Evolutionary conservation across 768 basidiomycete species (phyloP).

Genomic region (Sutorius australiensis): DNA sequence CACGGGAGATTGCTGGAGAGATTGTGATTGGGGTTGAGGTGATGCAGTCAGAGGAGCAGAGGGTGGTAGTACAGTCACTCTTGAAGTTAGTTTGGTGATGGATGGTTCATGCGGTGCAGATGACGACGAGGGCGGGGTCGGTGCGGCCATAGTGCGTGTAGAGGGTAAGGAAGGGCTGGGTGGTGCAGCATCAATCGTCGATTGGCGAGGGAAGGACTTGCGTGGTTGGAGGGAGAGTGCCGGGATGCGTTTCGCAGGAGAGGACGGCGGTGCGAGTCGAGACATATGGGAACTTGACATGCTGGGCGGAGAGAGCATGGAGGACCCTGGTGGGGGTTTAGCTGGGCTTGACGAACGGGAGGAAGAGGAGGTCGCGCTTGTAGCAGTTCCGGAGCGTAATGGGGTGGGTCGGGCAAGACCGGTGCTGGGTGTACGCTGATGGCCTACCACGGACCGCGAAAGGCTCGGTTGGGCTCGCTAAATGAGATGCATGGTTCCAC

Average conservation of each 20-base stretch:
- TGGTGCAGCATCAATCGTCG: conserved; percentile 36
- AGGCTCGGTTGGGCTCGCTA: conserved; percentile 25
- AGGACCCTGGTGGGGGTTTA: conserved; percentile 36
- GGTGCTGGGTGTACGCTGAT: conserved; percentile 59
- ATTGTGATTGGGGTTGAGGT: conserved; percentile 23
- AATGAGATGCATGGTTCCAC: conserved; percentile 3
- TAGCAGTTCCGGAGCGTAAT: conserved; percentile 34
- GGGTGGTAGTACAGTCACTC: conserved; percentile 40
- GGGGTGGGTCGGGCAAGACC: conserved; percentile 39
- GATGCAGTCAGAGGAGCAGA: conserved; percentile 33
- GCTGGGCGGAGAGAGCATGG: conserved; percentile 31
- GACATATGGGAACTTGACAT: conserved; percentile 24
- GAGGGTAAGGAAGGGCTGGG: conserved; percentile 26
- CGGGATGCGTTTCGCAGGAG: conserved; percentile 57
- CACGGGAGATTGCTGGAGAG: conserved; percentile 19
- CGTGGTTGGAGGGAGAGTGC: conserved; percentile 46
- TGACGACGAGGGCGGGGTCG: background rate
- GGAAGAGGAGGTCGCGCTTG: conserved; percentile 39
- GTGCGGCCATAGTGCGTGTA: conserved; percentile 26
- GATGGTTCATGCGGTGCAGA: conserved; percentile 23
- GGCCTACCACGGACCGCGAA: conserved; percentile 40
- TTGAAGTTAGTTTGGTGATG: conserved; percentile 18
- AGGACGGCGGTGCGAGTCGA: conserved; percentile 36
- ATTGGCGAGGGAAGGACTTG: conserved; percentile 45
- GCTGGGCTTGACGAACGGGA: conserved; percentile 66